phyloP scores from a whole-genome alignment of 1,284 basidiomycete genomes.

The Puccinia horiana region DNA sequence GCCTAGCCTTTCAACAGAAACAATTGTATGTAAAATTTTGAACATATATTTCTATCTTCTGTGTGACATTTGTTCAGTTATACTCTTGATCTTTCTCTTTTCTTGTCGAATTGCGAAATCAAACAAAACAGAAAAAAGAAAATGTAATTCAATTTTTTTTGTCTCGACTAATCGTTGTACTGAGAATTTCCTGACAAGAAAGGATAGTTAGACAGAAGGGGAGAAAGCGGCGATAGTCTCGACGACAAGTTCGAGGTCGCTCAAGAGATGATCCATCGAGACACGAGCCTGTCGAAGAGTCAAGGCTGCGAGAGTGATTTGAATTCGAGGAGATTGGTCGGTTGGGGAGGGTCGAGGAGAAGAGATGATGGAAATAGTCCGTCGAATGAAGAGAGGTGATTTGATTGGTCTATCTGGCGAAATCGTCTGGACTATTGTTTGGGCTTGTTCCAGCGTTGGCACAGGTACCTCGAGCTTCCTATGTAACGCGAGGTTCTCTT shows the following conservation, averaged over 20 bases:
- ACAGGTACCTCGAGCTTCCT: slow-evolving; percentile 20
- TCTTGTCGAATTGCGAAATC: not conserved
- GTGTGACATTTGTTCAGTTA: not conserved
- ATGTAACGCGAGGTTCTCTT: not conserved
- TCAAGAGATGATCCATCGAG: slow-evolving; percentile 63
- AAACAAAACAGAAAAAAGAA: not conserved
- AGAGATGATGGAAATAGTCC: not conserved
- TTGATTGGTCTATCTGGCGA: slow-evolving; percentile 34
- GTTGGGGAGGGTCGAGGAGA: not conserved
- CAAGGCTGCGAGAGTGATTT: slow-evolving; percentile 46
- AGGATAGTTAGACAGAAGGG: slow-evolving; percentile 4
- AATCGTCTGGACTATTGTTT: slow-evolving; percentile 29
- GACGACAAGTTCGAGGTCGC: slow-evolving; percentile 65
- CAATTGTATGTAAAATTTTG: not conserved
- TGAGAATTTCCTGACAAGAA: too few species aligned
- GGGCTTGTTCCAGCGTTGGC: not conserved
- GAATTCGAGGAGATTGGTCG: not conserved
- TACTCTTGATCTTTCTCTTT: not conserved
- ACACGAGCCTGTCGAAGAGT: slow-evolving; percentile 55
- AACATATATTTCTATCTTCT: too few species aligned
- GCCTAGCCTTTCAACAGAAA: not conserved
- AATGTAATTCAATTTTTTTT: slow-evolving; percentile 1
- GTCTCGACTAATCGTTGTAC: too few species aligned
- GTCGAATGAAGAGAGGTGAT: slow-evolving; percentile 21
- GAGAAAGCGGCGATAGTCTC: slow-evolving; percentile 51